Conservation (phyloP, 73 alveolate genomes). For the Uronychia binucleata region DNA sequence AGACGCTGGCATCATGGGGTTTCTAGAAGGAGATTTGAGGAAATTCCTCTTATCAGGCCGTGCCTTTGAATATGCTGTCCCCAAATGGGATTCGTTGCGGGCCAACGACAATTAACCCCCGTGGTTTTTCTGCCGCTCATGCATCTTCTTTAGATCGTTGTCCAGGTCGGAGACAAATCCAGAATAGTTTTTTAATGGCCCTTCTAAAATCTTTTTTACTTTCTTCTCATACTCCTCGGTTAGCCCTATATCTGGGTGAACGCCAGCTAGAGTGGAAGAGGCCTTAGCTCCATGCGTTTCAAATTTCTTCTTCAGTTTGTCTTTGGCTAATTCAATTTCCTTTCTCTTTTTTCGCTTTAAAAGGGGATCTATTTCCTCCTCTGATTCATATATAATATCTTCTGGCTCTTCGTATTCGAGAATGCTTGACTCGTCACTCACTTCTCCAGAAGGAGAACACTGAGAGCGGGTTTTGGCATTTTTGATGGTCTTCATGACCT, state of each 20-base stretch:
- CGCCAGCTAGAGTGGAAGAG: too few species aligned
- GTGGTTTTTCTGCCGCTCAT: background rate
- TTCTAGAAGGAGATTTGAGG: too few species aligned
- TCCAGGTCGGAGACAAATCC: constrained; percentile 55
- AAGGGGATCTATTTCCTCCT: too few species aligned
- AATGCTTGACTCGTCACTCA: too few species aligned
- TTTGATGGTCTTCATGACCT: background rate
- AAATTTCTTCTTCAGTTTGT: background rate
- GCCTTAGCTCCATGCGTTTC: too few species aligned
- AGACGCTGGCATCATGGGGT: background rate
- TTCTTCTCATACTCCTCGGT: constrained; percentile 53
- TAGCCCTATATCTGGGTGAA: constrained; percentile 16
- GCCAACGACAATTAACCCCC: too few species aligned
- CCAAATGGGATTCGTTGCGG: too few species aligned
- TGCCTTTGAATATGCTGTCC: too few species aligned
- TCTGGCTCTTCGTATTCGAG: too few species aligned
- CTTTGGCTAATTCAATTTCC: background rate
- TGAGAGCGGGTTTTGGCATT: background rate
- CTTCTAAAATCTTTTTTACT: constrained; percentile 42
- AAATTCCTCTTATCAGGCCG: background rate
- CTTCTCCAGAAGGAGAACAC: too few species aligned
- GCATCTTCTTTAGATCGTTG: constrained; percentile 14
- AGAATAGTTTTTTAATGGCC: constrained; percentile 36
- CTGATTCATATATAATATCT: background rate
- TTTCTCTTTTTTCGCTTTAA: too few species aligned